A percentile compares a stretch with the other conserved stretches of the same genome.
Evolutionary conservation across 805 yeast species (phyloP).

Genomic region (Clavispora phyllophila): DNA sequence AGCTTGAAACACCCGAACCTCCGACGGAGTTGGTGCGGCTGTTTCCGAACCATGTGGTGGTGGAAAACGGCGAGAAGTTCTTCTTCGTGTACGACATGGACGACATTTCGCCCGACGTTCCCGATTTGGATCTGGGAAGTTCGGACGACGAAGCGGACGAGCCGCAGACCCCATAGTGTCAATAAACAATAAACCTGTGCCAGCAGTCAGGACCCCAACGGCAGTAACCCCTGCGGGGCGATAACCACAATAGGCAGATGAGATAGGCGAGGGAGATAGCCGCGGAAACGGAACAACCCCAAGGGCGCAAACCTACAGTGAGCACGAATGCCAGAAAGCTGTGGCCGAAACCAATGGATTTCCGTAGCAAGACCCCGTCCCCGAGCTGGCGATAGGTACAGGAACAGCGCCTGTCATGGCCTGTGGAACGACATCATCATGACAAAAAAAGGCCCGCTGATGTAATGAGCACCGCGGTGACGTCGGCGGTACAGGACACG

Average conservation of each 20-base stretch:
- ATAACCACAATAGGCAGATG: too few species aligned
- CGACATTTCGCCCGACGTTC: not conserved
- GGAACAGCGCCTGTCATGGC: too few species aligned
- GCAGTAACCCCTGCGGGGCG: too few species aligned
- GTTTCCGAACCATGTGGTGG: slow-evolving; percentile 1
- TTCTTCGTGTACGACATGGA: not conserved
- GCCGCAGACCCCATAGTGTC: not conserved
- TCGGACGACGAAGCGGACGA: not conserved
- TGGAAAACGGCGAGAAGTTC: not conserved
- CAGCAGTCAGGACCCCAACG: too few species aligned
- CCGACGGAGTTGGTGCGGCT: not conserved
- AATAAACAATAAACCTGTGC: too few species aligned
- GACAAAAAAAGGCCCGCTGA: not conserved
- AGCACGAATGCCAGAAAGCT: too few species aligned
- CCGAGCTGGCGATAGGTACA: too few species aligned
- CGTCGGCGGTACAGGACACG: not conserved
- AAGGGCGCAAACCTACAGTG: too few species aligned
- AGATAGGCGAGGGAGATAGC: too few species aligned
- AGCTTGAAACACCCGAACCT: not conserved
- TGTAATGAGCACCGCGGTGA: not conserved
- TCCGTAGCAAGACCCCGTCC: too few species aligned
- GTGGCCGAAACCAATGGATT: too few species aligned
- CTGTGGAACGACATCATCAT: not conserved
- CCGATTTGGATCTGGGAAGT: not conserved
- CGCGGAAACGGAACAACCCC: too few species aligned